Base-by-base conservation (phyloP, 306 rosid genomes). In the Quercus wislizeni region DNA sequence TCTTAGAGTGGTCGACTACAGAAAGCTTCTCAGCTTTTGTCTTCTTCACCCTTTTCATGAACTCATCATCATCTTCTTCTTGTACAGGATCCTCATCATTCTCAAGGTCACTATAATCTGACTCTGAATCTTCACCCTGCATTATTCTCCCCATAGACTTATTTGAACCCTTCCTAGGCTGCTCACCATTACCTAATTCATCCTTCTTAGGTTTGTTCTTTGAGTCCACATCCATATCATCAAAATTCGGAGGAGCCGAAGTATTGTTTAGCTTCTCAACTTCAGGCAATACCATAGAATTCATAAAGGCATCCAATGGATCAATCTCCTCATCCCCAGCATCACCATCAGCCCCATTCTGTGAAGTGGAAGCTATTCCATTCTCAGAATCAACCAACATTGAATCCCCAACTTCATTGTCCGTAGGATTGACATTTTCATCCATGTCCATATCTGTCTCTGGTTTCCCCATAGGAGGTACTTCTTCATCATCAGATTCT, bases 1-100 rank as follows among this genome's bases (percentile, higher is more conserved):
- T 92, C 91, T 94, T 94, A 43, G 98, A 91, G 87, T 94, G 98
- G 63, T 94, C 98, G 80, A 94, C 98, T 76, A 94, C 63, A 43
- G 97, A 89, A 62, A 94, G 97, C 86, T 92, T 94, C 89, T 94
- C 98, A 17, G 87, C 98, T 84, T 94, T 94, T 49, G 98, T 92
- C 84, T 94, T 94, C 84, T 94, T 94, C 76, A 94, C 98, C 88
- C 98, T 87, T 89, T 94, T 94, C 86, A 94, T 94, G 86, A 94
- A 94, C 82, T 92, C 98, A 17, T 94, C 96, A 18, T 94, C 98
- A 71, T 92, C 94, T 81, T 94, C 98, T 76, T 94, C 97, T 79
- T 89, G 89, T 74, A 78, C 9, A 31, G 87, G 81, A 57, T 92
- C 93, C 13, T 69, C 97, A 70, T 92, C 96, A 55, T 76, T 61